phyloP scores from a whole-genome alignment of 441 rosid genomes.

The Flueggea neowawraea region DNA sequence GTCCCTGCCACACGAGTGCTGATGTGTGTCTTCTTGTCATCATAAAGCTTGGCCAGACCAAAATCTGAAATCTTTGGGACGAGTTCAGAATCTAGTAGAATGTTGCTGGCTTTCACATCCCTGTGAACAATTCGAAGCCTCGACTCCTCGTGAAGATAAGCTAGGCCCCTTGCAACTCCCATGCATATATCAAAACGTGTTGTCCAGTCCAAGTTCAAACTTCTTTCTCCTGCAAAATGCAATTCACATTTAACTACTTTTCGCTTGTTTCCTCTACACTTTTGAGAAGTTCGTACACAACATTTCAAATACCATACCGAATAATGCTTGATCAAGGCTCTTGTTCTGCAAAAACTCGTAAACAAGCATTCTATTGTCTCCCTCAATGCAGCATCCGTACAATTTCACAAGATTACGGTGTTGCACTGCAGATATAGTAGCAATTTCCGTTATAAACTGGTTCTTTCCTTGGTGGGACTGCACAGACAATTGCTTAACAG shows the following conservation, averaged over 20 bases:
- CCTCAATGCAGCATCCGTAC: constrained; percentile 66
- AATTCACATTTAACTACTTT: too few species aligned
- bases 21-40: constrained; percentile 73
- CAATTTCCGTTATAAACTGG: constrained; percentile 43
- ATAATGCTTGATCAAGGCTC: constrained; percentile 64
- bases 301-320: constrained; percentile 28
- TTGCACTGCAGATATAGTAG: constrained; percentile 55
- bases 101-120: constrained; percentile 73
- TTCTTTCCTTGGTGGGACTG: constrained; percentile 37
- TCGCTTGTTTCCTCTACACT: too few species aligned
- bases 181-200: constrained; percentile 52
- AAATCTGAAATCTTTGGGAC: constrained; percentile 72
- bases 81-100: constrained; percentile 52
- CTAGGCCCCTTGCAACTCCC: constrained; percentile 67
- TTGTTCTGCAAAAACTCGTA: constrained; percentile 64
- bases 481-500: constrained; percentile 41
- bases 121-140: constrained; percentile 66
- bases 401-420: constrained; percentile 73
- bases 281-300: too few species aligned
- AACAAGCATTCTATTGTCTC: constrained; percentile 48
- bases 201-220: constrained; percentile 42
- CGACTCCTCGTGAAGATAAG: constrained; percentile 80
- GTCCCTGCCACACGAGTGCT: constrained; percentile 78
- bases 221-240: constrained; percentile 22
- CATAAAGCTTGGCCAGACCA: constrained; percentile 73